Percentiles rank a stretch among this genome's conserved stretches.
These are phyloP conservation scores for Metschnikowia kunwiensis DNA, from an alignment of 805 yeast genomes.

Conservation along the genomic window DNA sequence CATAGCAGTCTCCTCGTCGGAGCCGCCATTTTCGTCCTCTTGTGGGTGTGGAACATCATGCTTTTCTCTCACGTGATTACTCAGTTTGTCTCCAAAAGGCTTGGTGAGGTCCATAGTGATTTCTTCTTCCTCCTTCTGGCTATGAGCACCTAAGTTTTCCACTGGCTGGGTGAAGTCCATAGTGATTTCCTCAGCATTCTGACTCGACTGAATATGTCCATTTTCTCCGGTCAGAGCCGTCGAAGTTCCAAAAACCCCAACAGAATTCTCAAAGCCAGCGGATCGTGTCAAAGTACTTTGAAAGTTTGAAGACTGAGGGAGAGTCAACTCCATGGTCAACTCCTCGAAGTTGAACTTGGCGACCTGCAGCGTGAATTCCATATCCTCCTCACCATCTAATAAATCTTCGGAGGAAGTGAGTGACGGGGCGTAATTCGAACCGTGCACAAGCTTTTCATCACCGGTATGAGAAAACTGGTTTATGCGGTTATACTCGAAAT, in stretches of 20 bases:
- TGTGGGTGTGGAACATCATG: background rate
- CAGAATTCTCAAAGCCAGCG: conserved; percentile 1
- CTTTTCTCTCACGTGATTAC: background rate
- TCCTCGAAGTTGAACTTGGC: conserved; percentile 4
- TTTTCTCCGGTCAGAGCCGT: background rate
- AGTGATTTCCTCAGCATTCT: conserved; percentile 10
- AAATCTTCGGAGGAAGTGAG: conserved; percentile 9
- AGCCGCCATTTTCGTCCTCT: background rate
- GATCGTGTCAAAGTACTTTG: conserved; percentile 1
- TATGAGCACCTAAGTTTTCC: background rate
- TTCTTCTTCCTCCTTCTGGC: conserved; percentile 9
- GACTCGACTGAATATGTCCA: background rate
- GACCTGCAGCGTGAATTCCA: conserved; percentile 16
- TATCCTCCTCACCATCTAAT: conserved; percentile 13
- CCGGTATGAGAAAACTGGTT: too few relatives aligned
- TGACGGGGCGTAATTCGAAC: conserved; percentile 5
- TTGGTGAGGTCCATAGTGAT: conserved; percentile 27
- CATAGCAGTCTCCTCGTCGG: conserved; percentile 8
- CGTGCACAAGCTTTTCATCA: too few relatives aligned
- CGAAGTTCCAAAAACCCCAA: conserved; percentile 1
- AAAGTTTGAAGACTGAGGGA: conserved; percentile 2
- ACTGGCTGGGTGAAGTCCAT: conserved; percentile 15
- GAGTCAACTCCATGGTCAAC: conserved; percentile 13
- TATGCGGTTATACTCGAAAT: too few relatives aligned
- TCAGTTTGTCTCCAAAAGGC: conserved; percentile 8